Conservation (phyloP, 2,329 filamentous ascomycete genomes). For the Cercospora sp. region DNA sequence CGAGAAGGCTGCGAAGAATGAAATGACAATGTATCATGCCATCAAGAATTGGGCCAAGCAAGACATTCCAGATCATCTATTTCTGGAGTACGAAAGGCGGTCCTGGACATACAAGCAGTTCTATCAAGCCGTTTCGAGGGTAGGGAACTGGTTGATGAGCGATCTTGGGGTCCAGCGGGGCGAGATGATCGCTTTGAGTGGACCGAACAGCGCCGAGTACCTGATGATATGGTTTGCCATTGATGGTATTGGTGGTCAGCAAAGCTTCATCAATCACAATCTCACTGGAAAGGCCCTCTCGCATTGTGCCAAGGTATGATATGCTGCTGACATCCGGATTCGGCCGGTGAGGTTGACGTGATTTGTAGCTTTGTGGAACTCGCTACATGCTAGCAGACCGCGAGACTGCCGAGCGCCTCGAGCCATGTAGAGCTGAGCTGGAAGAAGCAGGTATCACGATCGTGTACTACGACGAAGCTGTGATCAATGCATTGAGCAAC, state of each 20-base stretch:
- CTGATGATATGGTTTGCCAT: slow-evolving; percentile 50
- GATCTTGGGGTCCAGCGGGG: slow-evolving; percentile 46
- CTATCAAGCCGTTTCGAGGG: slow-evolving; percentile 68
- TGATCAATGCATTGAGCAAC: slow-evolving; percentile 21
- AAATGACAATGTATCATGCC: slow-evolving; percentile 32
- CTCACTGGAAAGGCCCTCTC: slow-evolving; percentile 38
- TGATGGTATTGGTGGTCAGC: slow-evolving; percentile 55
- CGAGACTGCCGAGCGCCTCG: slow-evolving; percentile 29
- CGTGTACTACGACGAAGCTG: slow-evolving; percentile 33
- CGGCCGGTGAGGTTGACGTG: neutral
- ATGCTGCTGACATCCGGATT: neutral
- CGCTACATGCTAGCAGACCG: slow-evolving; percentile 33
- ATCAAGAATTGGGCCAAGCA: slow-evolving; percentile 31
- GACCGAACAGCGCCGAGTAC: slow-evolving; percentile 40
- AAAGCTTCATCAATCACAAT: slow-evolving; percentile 41
- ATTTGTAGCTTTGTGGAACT: slow-evolving; percentile 30
- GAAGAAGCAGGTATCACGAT: slow-evolving; percentile 24
- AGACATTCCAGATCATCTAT: slow-evolving; percentile 28
- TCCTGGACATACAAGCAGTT: slow-evolving; percentile 71
- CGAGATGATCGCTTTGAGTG: slow-evolving; percentile 40
- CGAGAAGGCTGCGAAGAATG: slow-evolving; percentile 23
- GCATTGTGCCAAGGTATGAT: slow-evolving; percentile 41
- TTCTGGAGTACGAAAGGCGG: slow-evolving; percentile 34
- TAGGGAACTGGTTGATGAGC: slow-evolving; percentile 72
- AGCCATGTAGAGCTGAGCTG: slow-evolving; percentile 31